Evolutionary conservation across 2,329 filamentous ascomycete genomes (phyloP), one percentile per base, ranked within the genome.

Genomic region (Hypoxylon sp.): DNA sequence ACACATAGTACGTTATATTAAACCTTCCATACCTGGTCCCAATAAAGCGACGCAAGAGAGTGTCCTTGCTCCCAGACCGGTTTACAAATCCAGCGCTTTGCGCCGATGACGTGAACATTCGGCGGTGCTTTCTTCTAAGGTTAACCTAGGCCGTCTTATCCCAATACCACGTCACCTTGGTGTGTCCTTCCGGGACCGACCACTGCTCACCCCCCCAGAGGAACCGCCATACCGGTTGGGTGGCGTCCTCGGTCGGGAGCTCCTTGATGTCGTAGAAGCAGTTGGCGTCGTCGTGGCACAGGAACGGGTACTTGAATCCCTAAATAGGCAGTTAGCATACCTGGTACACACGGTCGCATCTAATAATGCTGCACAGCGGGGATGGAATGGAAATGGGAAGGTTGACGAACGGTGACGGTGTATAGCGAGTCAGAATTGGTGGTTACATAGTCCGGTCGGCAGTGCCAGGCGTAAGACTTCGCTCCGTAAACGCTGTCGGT

Each of bases 221-320:
- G 47, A 58, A 70, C 14, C 48, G 50, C 68, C 68, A 70, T 9
- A 65, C 65, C 22, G 65, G 64, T 47, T 39, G n/a, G 9, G 31
- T 58, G 14, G 33, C 29, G 9, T 37, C 46, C 10, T 22, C 11
- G 14, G n/a, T 50, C 6, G 65, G 53, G 19, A 60, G 5, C 17
- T 44, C 42, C 65, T 70, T 70, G 37, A 68, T 37, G 29, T 70
- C 68, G 39, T 68, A 70, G 65, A 48, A 70, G 62, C 68, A 70
- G 65, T 63, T 56, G 8, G n/a, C 37, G 24, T 70, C 65, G 1
- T 62, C 65, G 42, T 68, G 65, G 59, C 68, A 70, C 11, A 70
- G 54, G 55, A 68, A 70, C 3, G 67, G 19, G 52, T 68, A 60
- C 10, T 62, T 47, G 11, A 65, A 39, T 33, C 68, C 68, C 65